phyloP scores from a whole-genome alignment of 306 rosid species.

The Aeschynomene evenia region DNA sequence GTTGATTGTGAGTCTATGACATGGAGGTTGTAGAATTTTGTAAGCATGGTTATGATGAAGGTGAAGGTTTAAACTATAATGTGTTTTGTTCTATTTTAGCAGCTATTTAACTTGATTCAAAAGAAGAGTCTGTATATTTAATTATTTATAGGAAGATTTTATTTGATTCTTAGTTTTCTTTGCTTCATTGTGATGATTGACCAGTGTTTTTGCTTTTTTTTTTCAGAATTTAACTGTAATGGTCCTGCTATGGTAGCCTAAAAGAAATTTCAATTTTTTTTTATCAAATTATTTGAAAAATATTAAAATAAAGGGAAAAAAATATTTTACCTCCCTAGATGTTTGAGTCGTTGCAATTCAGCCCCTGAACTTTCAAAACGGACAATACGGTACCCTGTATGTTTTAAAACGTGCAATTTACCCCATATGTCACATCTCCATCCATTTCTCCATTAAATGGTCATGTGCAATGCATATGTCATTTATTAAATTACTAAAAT shows the following conservation, averaged over 20 bases:
- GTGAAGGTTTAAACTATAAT: too few species aligned
- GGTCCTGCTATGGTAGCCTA: neutral
- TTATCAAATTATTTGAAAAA: neutral
- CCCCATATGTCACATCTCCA: too few species aligned
- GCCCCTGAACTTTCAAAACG: too few species aligned
- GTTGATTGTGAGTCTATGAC: neutral
- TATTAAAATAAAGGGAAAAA: neutral
- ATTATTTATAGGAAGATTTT: neutral
- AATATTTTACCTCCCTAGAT: too few species aligned
- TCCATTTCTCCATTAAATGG: too few species aligned
- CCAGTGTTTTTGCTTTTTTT: neutral
- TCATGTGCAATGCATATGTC: too few species aligned
- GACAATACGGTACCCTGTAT: too few species aligned
- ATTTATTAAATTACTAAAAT: too few species aligned
- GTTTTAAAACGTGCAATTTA: too few species aligned
- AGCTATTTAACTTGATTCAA: neutral
- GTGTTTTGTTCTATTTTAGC: too few species aligned
- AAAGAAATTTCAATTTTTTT: too few species aligned
- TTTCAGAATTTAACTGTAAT: neutral
- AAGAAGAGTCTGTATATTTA: neutral
- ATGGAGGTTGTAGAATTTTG: slow-evolving; percentile 1
- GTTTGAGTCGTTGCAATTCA: too few species aligned
- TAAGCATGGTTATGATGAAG: neutral
- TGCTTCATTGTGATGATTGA: neutral
- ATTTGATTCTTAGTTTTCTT: neutral